Percentiles rank a stretch among this genome's conserved stretches.
phyloP scores from a whole-genome alignment of 768 basidiomycete species.

The Macrocybe gigantea region DNA sequence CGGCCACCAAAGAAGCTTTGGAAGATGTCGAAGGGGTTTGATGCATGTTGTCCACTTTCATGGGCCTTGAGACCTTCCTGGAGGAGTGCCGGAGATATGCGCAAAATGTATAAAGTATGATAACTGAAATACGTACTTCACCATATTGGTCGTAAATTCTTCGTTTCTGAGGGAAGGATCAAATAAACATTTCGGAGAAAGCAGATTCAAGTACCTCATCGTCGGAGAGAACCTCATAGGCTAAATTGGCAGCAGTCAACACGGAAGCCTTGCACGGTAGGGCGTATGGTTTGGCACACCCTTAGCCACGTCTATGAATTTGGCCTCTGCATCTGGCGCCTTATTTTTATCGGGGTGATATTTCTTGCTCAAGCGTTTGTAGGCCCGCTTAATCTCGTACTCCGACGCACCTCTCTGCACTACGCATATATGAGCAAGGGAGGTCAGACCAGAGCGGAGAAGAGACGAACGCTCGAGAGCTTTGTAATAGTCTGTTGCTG shows the following conservation, averaged over 20 bases:
- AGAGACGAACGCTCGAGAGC: constrained; percentile 65
- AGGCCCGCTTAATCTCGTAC: constrained; percentile 86
- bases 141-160: constrained; percentile 93
- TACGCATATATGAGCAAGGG: constrained; percentile 19
- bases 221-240: constrained; percentile 95
- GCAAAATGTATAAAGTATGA: not conserved
- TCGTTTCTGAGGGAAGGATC: constrained; percentile 57
- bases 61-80: constrained; percentile 90
- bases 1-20: constrained; percentile 87
- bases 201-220: constrained; percentile 1
- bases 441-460: constrained; percentile 1
- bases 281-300: constrained; percentile 40
- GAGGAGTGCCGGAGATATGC: constrained; percentile 7
- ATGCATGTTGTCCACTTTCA: constrained; percentile 76
- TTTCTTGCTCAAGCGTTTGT: constrained; percentile 83
- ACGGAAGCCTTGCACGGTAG: not conserved
- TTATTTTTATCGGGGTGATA: constrained; percentile 97
- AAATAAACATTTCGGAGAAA: not conserved
- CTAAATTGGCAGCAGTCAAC: constrained; percentile 27
- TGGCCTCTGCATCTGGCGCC: constrained; percentile 72
- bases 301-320: constrained; percentile 87
- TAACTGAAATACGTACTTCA: constrained; percentile 44
- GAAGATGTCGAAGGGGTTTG: constrained; percentile 94
- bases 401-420: constrained; percentile 78
- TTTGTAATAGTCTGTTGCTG: constrained; percentile 78